Percentiles rank a stretch among this genome's conserved stretches.
Conservation (phyloP, 2,329 filamentous ascomycete species). For the Corynespora cassiicola region DNA sequence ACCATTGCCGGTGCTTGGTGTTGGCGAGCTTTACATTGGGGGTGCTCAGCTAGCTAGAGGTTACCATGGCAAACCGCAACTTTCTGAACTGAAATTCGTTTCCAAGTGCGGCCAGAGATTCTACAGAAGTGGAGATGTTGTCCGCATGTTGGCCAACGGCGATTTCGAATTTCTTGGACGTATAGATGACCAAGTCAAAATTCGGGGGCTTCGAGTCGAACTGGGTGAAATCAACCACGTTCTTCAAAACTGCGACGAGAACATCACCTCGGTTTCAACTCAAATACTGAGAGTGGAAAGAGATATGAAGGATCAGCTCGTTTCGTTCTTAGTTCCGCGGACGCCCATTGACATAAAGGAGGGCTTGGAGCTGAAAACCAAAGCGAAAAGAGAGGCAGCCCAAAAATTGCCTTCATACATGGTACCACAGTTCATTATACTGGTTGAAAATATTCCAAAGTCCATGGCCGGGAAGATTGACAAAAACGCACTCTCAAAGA, state of each 20-base stretch:
- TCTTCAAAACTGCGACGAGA: constrained; percentile 26
- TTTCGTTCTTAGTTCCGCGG: constrained; percentile 36
- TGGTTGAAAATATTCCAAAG: constrained; percentile 40
- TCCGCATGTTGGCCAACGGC: constrained; percentile 45
- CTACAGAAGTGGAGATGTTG: constrained; percentile 47
- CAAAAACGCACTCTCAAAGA: constrained; percentile 36
- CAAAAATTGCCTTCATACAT: constrained; percentile 44
- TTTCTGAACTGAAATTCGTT: constrained; percentile 41
- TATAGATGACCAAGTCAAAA: constrained; percentile 49
- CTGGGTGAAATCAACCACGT: constrained; percentile 46
- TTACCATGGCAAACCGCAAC: constrained; percentile 46
- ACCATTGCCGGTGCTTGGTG: constrained; percentile 45
- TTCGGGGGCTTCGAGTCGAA: constrained; percentile 46
- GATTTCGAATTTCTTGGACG: constrained; percentile 49
- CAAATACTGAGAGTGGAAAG: constrained; percentile 37
- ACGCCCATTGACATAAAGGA: constrained; percentile 7
- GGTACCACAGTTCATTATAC: constrained; percentile 44
- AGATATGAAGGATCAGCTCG: constrained; percentile 40
- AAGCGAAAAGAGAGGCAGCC: constrained; percentile 22
- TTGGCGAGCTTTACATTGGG: constrained; percentile 55
- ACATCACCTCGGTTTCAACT: constrained; percentile 31
- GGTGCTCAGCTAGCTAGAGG: constrained; percentile 54
- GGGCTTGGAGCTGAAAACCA: constrained; percentile 20
- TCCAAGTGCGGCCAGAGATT: constrained; percentile 35
- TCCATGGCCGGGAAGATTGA: constrained; percentile 51